phyloP scores from a whole-genome alignment of 495 filamentous ascomycete genomes.

The Penicillium paxilli region DNA sequence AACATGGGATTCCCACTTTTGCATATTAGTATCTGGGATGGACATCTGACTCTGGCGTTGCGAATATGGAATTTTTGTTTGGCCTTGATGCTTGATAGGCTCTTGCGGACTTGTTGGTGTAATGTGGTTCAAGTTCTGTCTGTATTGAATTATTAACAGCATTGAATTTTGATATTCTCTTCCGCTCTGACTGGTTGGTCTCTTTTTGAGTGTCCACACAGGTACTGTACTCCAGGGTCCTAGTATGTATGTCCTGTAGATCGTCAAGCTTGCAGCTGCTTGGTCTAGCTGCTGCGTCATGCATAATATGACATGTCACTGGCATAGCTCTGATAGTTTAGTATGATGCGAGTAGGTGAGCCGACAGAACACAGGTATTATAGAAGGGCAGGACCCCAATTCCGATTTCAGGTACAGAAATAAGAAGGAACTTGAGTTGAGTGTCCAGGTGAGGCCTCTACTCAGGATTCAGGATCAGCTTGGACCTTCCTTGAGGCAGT shows the following conservation, averaged over 20 bases:
- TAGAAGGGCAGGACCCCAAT: not conserved
- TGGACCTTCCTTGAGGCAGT: constrained; percentile 26
- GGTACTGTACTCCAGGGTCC: no score
- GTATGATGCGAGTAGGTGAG: not conserved
- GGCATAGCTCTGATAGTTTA: no score
- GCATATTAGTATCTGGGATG: not conserved
- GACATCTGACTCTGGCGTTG: not conserved
- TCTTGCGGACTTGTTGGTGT: not conserved
- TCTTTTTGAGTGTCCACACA: no score
- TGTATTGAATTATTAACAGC: no score
- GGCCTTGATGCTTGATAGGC: not conserved
- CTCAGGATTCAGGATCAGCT: no score
- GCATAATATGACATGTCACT: not conserved
- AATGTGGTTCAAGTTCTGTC: not conserved
- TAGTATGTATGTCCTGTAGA: not conserved
- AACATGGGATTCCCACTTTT: constrained; percentile 1
- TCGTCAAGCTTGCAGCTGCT: constrained; percentile 1
- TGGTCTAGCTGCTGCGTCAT: constrained; percentile 14
- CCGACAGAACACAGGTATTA: not conserved
- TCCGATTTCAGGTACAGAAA: no score
- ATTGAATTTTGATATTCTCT: not conserved
- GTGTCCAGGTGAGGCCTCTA: no score
- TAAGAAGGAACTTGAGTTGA: no score
- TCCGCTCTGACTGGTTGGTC: not conserved
- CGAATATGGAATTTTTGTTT: not conserved